Base-by-base conservation (phyloP, 176 grass and related monocot species). In the Themeda triandra region DNA sequence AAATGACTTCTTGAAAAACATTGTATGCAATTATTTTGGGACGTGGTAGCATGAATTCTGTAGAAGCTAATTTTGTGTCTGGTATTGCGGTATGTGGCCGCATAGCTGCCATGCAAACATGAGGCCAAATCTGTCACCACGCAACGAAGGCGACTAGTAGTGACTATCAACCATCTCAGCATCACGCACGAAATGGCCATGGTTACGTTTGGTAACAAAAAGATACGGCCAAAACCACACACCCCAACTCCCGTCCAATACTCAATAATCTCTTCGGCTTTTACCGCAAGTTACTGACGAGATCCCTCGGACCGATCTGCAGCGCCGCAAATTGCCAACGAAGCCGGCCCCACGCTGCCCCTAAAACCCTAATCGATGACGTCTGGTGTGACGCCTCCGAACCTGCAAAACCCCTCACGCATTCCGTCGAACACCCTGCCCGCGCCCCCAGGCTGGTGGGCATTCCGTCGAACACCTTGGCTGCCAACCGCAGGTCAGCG, bases 361-460 rank as follows among this genome's bases (percentile, higher is more conserved):
- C 87, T 71, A 44, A 77, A 89, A 82, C 71, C 83, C 71, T 7
- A 82, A 71, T 42, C 41, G 48, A 56, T 10, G 17, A 33, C n/a
- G 58, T 31, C 7, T 10, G 30, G 9, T 13, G 6, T 63, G 24
- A 13, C 17, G 6, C 2, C 10, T 12, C 10, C 28, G 59, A n/a
- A n/a, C n/a, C n/a, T 5, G 59, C 10, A 13, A 13, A 49, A 25
- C 27, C 27, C 28, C 21, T 14, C 4, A 6, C 7, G 65, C 65
- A 69, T 49, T 84, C 36, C 36, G 23, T 66, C 86, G 13, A 88
- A 72, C 73, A 6, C 66, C 23, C 0, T 29, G 21, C 0, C 4
- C 8, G 6, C 67, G 12, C 30, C 6, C 28, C 0, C 10, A 4
- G 25, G 4, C 5, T 18, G 17, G 12, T 44, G 1, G 8, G 53